Base-by-base conservation (phyloP, 805 yeast species). In the Wickerhamomyces queroliae region DNA sequence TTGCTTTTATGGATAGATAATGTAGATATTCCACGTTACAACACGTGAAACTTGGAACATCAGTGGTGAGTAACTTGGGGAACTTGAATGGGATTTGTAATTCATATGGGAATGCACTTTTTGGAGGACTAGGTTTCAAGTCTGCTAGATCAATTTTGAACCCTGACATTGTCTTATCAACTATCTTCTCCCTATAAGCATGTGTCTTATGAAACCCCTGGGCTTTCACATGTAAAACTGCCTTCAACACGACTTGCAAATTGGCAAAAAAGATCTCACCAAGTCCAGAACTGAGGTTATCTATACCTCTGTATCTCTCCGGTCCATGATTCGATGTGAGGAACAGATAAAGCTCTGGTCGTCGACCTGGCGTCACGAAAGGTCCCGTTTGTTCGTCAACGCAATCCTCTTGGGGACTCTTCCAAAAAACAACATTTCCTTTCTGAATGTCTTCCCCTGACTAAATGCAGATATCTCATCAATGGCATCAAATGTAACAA, bases 41-140 rank as follows among this genome's bases (percentile, higher is more conserved):
- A n/a, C n/a, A n/a, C n/a, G n/a, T n/a, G n/a, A n/a, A n/a, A n/a
- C n/a, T n/a, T n/a, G n/a, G n/a, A n/a, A n/a, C n/a, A n/a, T n/a
- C n/a, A n/a, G n/a, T 8, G 8, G 8, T 11, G 8, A 11, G 25
- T 23, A 63, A 63, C 24, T 58, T 47, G 42, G 62, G 69, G 41
- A 64, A 20, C 6, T 11, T 1, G 3, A 2, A 7, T 9, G 35
- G 35, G 11, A 36, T 30, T 15, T 30, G 35, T 7, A 23, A 19
- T 67, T 70, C 39, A 78, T 50, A 47, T 64, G 72, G 1, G 75
- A 47, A 13, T 61, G 58, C 0, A 77, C 76, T 71, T 1, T 75
- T 47, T 13, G 61, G 15, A 8, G 13, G 33, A 21, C 13, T 38
- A 17, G 27, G 37, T 20, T 32, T 26, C 26, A 16, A 15, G 10